phyloP scores from a whole-genome alignment of 768 basidiomycete species.

The Floccularia luteovirens region DNA sequence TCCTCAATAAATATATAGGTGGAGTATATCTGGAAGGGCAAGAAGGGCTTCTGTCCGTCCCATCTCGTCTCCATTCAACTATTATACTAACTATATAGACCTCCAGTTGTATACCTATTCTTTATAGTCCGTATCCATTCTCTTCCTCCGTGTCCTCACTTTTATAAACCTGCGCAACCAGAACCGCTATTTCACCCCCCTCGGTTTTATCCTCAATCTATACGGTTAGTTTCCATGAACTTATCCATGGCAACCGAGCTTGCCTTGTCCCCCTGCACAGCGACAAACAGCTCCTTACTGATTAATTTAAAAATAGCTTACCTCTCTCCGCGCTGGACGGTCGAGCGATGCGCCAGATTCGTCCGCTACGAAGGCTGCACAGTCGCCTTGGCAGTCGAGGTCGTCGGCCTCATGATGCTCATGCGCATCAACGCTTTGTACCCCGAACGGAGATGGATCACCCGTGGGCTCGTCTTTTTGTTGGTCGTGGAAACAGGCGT shows the following conservation, averaged over 20 bases:
- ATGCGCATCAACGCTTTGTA: constrained; percentile 39
- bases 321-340: constrained; percentile 29
- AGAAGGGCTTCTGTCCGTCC: constrained; percentile 36
- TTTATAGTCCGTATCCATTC: constrained; percentile 23
- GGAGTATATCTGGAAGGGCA: constrained; percentile 45
- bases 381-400: constrained; percentile 43
- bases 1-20: no score
- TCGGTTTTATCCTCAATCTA: constrained; percentile 55
- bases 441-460: constrained; percentile 20
- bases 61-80: background rate
- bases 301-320: constrained; percentile 22
- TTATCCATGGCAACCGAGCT: background rate
- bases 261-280: background rate
- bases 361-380: constrained; percentile 46
- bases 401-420: constrained; percentile 53
- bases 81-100: background rate
- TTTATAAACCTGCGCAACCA: constrained; percentile 12
- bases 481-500: constrained; percentile 36
- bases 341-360: constrained; percentile 36
- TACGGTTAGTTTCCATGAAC: constrained; percentile 21
- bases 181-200: constrained; percentile 60
- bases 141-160: background rate
- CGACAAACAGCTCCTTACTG: background rate
- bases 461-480: constrained; percentile 21
- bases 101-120: constrained; percentile 33